Evolutionary conservation across 1,139 yeast genomes (phyloP).

Genomic region (Arxiozyma slooffiae): DNA sequence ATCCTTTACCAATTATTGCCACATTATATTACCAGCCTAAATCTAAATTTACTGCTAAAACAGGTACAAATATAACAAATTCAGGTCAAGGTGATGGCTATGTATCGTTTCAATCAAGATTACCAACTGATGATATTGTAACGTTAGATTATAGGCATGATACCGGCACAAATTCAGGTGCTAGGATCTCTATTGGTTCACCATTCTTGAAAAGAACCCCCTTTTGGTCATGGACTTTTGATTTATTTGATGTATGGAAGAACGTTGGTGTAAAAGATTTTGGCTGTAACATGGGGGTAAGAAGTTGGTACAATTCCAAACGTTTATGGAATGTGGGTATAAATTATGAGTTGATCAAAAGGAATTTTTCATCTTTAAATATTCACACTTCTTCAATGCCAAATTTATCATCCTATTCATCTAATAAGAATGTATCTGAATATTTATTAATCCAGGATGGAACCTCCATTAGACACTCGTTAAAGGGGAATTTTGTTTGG

Average conservation of each 20-base stretch:
- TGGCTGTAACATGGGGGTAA: slow-evolving; percentile 7
- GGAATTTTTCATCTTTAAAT: slow-evolving; percentile 26
- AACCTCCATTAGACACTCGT: slow-evolving; percentile 45
- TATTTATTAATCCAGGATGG: slow-evolving; percentile 42
- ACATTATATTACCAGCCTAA: slow-evolving; percentile 9
- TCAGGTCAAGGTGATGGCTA: slow-evolving; percentile 88
- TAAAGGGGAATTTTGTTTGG: slow-evolving; percentile 41
- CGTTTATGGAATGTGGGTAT: slow-evolving; percentile 42
- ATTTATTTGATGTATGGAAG: slow-evolving; percentile 41
- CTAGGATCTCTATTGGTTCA: slow-evolving; percentile 4
- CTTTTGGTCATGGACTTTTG: slow-evolving; percentile 42
- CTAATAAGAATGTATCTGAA: slow-evolving; percentile 32
- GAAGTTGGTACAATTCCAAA: slow-evolving; percentile 8
- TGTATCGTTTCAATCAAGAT: slow-evolving; percentile 64
- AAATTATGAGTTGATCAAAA: slow-evolving; percentile 53
- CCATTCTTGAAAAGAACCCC: slow-evolving; percentile 44
- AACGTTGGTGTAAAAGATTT: slow-evolving; percentile 13
- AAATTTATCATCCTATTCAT: slow-evolving; percentile 27
- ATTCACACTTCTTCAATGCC: slow-evolving; percentile 20
- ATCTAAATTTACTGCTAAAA: slow-evolving; percentile 55
- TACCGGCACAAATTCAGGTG: slow-evolving; percentile 56
- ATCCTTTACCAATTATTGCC: slow-evolving; percentile 11
- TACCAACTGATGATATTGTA: slow-evolving; percentile 77
- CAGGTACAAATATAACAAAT: slow-evolving; percentile 91
- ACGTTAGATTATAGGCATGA: slow-evolving; percentile 72